A percentile compares a stretch with the other conserved stretches of the same genome.
Evolutionary conservation across 202 grass and related monocot genomes (phyloP).

Genomic region (Schoenoplectus triqueter): DNA sequence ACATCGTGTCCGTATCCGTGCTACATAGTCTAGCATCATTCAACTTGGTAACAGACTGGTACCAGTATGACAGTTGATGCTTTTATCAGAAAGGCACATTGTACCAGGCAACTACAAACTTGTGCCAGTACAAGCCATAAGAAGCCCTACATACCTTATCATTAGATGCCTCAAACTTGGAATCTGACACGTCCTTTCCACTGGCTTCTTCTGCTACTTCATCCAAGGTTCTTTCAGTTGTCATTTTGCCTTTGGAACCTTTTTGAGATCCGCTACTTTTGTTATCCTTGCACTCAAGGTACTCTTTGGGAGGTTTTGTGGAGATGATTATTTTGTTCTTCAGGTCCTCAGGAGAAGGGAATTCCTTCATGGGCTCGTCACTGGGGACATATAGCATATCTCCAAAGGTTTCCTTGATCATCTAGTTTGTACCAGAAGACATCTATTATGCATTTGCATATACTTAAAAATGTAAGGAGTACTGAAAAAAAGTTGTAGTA

Average conservation of each 20-base stretch:
- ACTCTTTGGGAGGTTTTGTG: constrained; percentile 86
- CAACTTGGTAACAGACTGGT: neutral
- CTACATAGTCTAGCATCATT: too few species aligned
- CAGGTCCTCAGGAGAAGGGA: constrained; percentile 77
- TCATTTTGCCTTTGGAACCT: constrained; percentile 38
- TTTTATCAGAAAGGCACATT: neutral
- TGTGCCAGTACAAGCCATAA: neutral
- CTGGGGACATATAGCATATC: constrained; percentile 62
- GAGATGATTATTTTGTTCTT: constrained; percentile 77
- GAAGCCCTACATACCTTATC: constrained; percentile 11
- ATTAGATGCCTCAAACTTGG: constrained; percentile 30
- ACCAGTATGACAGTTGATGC: neutral
- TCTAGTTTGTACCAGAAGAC: constrained; percentile 47
- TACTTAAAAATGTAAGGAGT: neutral
- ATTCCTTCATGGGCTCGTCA: constrained; percentile 59
- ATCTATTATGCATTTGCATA: constrained; percentile 36
- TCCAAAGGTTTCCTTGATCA: constrained; percentile 76
- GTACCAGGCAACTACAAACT: constrained; percentile 1
- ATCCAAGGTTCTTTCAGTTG: constrained; percentile 48
- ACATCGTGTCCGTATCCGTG: too few species aligned
- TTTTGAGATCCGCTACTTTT: constrained; percentile 29
- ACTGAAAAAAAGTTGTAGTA: constrained; percentile 12
- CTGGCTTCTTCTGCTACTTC: constrained; percentile 51
- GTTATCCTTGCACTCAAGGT: constrained; percentile 59
- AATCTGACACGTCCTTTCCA: constrained; percentile 56